Conservation (phyloP, 2,329 filamentous ascomycete species). For the Verticillium isaacii region DNA sequence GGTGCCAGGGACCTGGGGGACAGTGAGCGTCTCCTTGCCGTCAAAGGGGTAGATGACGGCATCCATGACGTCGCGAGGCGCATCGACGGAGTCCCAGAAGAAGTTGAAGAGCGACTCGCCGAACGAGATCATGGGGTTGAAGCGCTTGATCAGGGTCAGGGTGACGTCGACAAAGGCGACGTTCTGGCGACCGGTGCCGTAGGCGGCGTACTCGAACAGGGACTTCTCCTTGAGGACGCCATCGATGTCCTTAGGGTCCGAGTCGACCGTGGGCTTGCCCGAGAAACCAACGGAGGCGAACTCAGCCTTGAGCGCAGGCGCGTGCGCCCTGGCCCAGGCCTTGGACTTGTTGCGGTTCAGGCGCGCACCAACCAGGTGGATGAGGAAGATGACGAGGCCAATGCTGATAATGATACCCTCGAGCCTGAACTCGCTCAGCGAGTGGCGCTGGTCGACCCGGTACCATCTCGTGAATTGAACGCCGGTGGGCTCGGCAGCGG, state of each 20-base stretch:
- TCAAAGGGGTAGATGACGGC: constrained; percentile 84
- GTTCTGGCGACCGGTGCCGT: constrained; percentile 89
- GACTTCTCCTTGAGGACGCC: constrained; percentile 76
- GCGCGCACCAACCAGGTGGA: constrained; percentile 78
- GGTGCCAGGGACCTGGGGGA: constrained; percentile 59
- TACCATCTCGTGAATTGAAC: constrained; percentile 92
- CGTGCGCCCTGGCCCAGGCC: constrained; percentile 74
- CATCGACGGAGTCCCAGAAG: constrained; percentile 71
- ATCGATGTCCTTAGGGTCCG: constrained; percentile 32
- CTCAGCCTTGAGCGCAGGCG: constrained; percentile 68
- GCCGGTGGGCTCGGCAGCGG: constrained; percentile 40
- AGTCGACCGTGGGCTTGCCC: constrained; percentile 45
- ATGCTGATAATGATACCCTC: constrained; percentile 79
- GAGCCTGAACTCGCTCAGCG: constrained; percentile 76
- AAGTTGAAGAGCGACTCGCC: constrained; percentile 67
- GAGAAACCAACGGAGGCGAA: constrained; percentile 84
- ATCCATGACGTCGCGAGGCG: constrained; percentile 69
- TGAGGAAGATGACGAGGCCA: constrained; percentile 66
- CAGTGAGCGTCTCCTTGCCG: constrained; percentile 77
- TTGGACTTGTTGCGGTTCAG: constrained; percentile 76
- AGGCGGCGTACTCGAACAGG: constrained; percentile 78
- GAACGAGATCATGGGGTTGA: constrained; percentile 64
- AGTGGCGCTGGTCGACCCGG: constrained; percentile 87
- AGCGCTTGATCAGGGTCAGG: constrained; percentile 76
- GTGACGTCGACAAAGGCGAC: constrained; percentile 85